phyloP scores from a whole-genome alignment of 805 yeast genomes.

The Clavispora carvajalis region DNA sequence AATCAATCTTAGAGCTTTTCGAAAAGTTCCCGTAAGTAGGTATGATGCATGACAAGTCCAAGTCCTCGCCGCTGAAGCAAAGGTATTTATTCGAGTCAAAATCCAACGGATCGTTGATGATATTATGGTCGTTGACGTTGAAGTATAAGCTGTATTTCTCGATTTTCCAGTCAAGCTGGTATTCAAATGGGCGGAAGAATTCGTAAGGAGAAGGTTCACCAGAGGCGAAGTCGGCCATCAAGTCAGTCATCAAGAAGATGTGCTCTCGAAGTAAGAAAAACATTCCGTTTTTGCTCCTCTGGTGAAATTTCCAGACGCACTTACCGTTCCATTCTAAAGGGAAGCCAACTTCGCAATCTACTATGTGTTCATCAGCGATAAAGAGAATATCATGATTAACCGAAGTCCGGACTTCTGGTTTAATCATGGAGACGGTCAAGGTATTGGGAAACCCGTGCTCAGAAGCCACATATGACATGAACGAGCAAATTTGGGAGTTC shows the following conservation, averaged over 20 bases:
- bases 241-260: conserved; percentile 62
- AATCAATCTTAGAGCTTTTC: conserved; percentile 48
- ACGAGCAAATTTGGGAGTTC: conserved; percentile 45
- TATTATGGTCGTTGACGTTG: conserved; percentile 82
- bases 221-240: conserved; percentile 68
- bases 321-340: conserved; percentile 84
- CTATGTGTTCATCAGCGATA: conserved; percentile 50
- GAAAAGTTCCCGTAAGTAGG: conserved; percentile 57
- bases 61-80: conserved; percentile 60
- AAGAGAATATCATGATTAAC: conserved; percentile 83
- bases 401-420: conserved; percentile 69
- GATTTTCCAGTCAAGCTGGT: conserved; percentile 57
- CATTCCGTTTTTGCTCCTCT: conserved; percentile 47
- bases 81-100: conserved; percentile 73
- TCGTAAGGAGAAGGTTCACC: conserved; percentile 73
- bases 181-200: conserved; percentile 66
- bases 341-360: conserved; percentile 55
- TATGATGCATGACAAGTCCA: conserved; percentile 43
- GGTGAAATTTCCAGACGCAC: conserved; percentile 61
- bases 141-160: conserved; percentile 54
- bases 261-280: conserved; percentile 80
- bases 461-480: conserved; percentile 50
- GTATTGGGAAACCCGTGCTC: conserved; percentile 52
- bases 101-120: conserved; percentile 84
- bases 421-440: conserved; percentile 40